These are phyloP conservation scores for Macrolepiota dolichaula DNA, from an alignment of 768 basidiomycete genomes.

Conservation along the genomic window DNA sequence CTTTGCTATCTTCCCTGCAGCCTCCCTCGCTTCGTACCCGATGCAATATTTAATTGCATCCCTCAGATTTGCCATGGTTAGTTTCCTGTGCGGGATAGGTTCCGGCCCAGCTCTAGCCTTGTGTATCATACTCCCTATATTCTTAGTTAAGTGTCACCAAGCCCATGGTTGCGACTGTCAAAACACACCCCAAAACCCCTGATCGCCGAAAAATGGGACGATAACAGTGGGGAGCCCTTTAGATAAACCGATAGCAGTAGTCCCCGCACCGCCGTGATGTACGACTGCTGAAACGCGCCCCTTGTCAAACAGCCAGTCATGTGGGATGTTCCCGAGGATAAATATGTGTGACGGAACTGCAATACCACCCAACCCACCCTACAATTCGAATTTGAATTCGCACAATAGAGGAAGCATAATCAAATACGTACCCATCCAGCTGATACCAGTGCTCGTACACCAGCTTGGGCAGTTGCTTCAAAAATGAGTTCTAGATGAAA, in stretches of 20 bases:
- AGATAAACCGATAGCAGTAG: constrained; percentile 58
- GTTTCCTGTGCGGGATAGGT: constrained; percentile 52
- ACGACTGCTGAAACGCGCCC: constrained; percentile 54
- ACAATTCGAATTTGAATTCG: background rate
- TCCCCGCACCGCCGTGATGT: constrained; percentile 67
- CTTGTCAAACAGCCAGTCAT: constrained; percentile 65
- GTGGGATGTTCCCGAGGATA: constrained; percentile 64
- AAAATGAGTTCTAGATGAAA: constrained; percentile 46
- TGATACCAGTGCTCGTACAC: constrained; percentile 58
- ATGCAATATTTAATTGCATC: constrained; percentile 51
- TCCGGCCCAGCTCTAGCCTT: constrained; percentile 59
- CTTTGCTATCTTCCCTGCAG: constrained; percentile 46
- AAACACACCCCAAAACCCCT: constrained; percentile 48
- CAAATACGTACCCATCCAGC: constrained; percentile 52
- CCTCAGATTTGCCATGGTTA: constrained; percentile 44
- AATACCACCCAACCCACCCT: constrained; percentile 54
- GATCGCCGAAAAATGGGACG: constrained; percentile 68
- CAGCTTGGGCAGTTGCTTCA: constrained; percentile 50
- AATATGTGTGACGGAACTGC: constrained; percentile 51
- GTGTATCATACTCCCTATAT: constrained; percentile 56
- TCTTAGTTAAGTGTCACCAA: constrained; percentile 10
- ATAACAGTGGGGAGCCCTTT: constrained; percentile 60
- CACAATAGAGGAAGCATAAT: background rate
- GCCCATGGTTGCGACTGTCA: constrained; percentile 19
- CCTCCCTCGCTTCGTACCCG: constrained; percentile 41